phyloP scores from a whole-genome alignment of 2,329 filamentous ascomycete species.

The Colletotrichum sp. region DNA sequence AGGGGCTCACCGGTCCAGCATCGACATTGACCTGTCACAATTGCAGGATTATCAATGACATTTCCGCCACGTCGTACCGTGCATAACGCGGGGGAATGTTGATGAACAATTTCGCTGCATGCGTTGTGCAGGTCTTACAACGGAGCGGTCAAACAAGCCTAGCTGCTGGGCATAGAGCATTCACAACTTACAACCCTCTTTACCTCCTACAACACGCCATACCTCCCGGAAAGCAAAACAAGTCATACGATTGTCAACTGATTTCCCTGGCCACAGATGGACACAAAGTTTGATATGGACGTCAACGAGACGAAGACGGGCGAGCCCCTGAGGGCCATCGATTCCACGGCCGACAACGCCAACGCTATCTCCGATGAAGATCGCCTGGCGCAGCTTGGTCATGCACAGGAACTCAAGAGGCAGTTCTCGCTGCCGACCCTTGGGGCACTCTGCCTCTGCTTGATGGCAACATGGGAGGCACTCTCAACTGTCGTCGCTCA shows the following conservation, averaged over 20 bases:
- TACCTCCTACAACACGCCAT: background rate
- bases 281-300: background rate
- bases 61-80: background rate
- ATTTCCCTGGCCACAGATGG: background rate
- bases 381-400: slow-evolving; percentile 30
- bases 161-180: background rate
- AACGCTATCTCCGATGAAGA: slow-evolving; percentile 20
- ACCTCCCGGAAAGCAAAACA: background rate
- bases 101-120: background rate
- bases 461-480: slow-evolving; percentile 59
- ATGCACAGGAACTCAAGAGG: slow-evolving; percentile 32
- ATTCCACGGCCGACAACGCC: background rate
- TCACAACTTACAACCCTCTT: background rate
- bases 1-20: background rate
- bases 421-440: slow-evolving; percentile 49
- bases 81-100: background rate
- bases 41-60: background rate
- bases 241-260: background rate
- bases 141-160: background rate
- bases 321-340: background rate
- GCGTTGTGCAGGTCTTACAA: background rate
- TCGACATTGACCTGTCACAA: background rate
- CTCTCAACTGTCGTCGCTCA: slow-evolving; percentile 49
- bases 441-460: slow-evolving; percentile 46
- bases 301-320: background rate